Percentiles rank a stretch among this genome's conserved stretches.
Conservation (phyloP, 1,284 basidiomycete species). For the Phylloboletellus chloephorus region DNA sequence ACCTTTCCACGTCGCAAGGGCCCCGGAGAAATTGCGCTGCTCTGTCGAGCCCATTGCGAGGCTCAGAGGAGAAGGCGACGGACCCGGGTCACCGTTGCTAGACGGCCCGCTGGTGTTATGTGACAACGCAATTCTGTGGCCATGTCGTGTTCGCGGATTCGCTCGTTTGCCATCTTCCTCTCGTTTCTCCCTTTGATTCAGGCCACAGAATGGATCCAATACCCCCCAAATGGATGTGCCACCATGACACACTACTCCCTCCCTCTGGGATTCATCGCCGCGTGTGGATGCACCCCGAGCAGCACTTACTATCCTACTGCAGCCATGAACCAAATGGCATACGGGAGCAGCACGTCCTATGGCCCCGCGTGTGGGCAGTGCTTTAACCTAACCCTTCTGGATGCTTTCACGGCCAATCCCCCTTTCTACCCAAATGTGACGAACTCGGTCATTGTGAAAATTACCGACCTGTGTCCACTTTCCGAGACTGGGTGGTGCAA, state of each 20-base stretch:
- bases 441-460: constrained; percentile 63
- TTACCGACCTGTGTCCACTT: constrained; percentile 69
- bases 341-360: constrained; percentile 65
- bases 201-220: constrained; percentile 51
- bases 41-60: constrained; percentile 41
- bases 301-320: constrained; percentile 74
- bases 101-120: no score
- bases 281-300: constrained; percentile 60
- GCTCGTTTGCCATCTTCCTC: constrained; percentile 23
- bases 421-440: constrained; percentile 60
- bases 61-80: neutral
- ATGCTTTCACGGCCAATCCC: constrained; percentile 60
- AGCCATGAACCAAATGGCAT: constrained; percentile 71
- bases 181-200: constrained; percentile 20
- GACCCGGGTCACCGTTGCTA: neutral
- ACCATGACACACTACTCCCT: constrained; percentile 62
- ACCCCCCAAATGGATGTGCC: constrained; percentile 48
- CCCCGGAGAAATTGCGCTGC: constrained; percentile 75
- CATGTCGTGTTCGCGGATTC: constrained; percentile 12
- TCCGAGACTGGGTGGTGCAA: constrained; percentile 61
- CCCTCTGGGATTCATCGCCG: constrained; percentile 51
- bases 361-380: constrained; percentile 71
- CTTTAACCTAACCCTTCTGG: constrained; percentile 68
- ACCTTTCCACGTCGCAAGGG: constrained; percentile 86
- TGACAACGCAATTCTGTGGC: neutral